A percentile compares a stretch with the other conserved stretches of the same genome.
phyloP scores from a whole-genome alignment of 129 eudicot genomes.

The sunflower (Helianthus annuus) region HanXRQr2.0-SUNRISE NC_035442.2:21299381-21299880 shows the following conservation, averaged over 20 bases:
- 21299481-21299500: neutral
- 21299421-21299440: conserved; percentile 94
- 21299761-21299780: too few species aligned
- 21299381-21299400: conserved; percentile 54
- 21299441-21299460: conserved; percentile 81
- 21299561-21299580: conserved; percentile 54
- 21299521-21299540: conserved; percentile 62
- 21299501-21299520: conserved; percentile 9
- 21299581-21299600: conserved; percentile 75
- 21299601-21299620: conserved; percentile 63
- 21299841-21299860: too few species aligned
- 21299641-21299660: conserved; percentile 92
- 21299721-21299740: too few species aligned
- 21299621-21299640: conserved; percentile 89
- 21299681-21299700: conserved; percentile 30
- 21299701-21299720: neutral
- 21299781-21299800: too few species aligned
- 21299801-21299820: too few species aligned
- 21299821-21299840: too few species aligned
- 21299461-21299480: conserved; percentile 17
- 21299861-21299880: too few species aligned
- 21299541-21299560: conserved; percentile 58
- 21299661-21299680: conserved; percentile 87
- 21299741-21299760: too few species aligned
- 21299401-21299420: conserved; percentile 76